Evolutionary conservation across 768 basidiomycete species (phyloP).

Genomic region (Macrolepiota albuminosa): DNA sequence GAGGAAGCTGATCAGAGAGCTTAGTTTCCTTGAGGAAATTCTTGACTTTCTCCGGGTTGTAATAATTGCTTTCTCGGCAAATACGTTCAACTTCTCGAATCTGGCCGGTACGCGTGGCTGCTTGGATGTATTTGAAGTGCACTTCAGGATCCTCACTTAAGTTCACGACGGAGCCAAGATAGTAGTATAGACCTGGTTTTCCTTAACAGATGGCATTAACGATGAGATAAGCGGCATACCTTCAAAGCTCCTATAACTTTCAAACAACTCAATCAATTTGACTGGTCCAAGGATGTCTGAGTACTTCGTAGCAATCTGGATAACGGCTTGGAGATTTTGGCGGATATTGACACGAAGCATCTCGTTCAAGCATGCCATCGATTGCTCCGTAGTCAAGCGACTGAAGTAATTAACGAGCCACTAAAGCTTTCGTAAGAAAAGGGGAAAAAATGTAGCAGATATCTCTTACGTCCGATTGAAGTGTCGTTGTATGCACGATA

Average conservation of each 20-base stretch:
- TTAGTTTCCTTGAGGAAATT: constrained; percentile 99
- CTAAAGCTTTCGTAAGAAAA: constrained; percentile 28
- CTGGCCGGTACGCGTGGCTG: constrained; percentile 95
- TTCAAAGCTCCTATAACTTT: constrained; percentile 96
- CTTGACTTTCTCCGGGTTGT: constrained; percentile 99
- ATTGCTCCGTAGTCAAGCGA: constrained; percentile 94
- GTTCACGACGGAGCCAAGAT: constrained; percentile 97
- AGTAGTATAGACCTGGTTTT: constrained; percentile 84
- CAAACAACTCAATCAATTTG: constrained; percentile 98
- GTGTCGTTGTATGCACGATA: constrained; percentile 84
- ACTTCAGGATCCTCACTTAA: constrained; percentile 95
- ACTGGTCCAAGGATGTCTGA: constrained; percentile 96
- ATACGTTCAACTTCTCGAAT: constrained; percentile 99
- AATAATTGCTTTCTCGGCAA: constrained; percentile 93
- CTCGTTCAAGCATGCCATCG: constrained; percentile 93
- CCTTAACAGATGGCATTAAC: neutral
- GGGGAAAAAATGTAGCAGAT: neutral
- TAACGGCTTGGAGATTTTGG: constrained; percentile 93
- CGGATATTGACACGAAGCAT: constrained; percentile 97
- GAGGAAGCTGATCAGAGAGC: constrained; percentile 90
- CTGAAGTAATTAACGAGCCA: constrained; percentile 99
- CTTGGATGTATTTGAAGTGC: constrained; percentile 99
- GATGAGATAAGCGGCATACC: constrained; percentile 37
- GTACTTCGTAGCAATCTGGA: constrained; percentile 98
- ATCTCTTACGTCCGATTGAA: constrained; percentile 71